Conservation (phyloP, 78 protist species). For the Cavenderia fasciculata region DNA sequence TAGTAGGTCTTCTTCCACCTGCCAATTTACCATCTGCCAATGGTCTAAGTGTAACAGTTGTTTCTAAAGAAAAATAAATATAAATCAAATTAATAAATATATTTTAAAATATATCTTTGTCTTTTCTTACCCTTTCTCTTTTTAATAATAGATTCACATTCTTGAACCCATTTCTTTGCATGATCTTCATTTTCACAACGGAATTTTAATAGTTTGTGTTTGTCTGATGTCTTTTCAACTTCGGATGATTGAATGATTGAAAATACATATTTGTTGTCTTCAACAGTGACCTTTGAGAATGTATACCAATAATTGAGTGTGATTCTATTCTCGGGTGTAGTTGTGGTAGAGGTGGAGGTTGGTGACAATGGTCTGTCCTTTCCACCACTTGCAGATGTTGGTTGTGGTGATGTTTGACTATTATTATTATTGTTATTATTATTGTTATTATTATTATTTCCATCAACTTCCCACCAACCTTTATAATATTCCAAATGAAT, state of each 20-base stretch:
- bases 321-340: background rate
- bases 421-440: no score
- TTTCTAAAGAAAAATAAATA: background rate
- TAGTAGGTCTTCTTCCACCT: slow-evolving; percentile 28
- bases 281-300: background rate
- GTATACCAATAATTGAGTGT: slow-evolving; percentile 27
- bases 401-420: no score
- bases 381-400: no score
- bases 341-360: no score
- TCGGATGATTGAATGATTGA: slow-evolving; percentile 8
- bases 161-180: slow-evolving; percentile 10
- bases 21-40: slow-evolving; percentile 2
- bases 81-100: background rate
- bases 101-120: background rate
- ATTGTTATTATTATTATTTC: background rate
- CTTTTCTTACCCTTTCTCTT: slow-evolving; percentile 25
- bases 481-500: slow-evolving; percentile 31
- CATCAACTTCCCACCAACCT: slow-evolving; percentile 45
- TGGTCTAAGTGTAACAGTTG: slow-evolving; percentile 39
- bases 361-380: no score
- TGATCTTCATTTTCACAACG: background rate
- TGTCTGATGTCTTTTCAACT: slow-evolving; percentile 2
- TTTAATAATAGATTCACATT: slow-evolving; percentile 11
- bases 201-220: slow-evolving; percentile 7
- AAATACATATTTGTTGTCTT: background rate